Evolutionary conservation across 139 green algal genomes (phyloP).

Genomic region (Astrephomene gubernaculifera): DNA sequence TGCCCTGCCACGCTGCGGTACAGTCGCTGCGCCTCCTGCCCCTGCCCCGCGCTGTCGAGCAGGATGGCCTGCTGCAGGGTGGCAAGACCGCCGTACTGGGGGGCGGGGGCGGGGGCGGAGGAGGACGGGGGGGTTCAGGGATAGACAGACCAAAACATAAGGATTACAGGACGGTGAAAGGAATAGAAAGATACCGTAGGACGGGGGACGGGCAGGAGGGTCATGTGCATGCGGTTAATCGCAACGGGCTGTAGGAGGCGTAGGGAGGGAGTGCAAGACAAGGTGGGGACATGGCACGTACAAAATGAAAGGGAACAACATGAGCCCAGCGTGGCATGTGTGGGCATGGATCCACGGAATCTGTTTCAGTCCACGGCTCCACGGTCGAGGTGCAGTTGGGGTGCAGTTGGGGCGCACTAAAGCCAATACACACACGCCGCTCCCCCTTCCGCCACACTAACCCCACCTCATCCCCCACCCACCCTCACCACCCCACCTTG

Average conservation of each 20-base stretch:
- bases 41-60: conserved; percentile 82
- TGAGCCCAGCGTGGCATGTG: no score
- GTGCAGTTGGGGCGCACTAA: neutral
- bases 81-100: conserved; percentile 73
- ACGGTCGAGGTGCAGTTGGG: neutral
- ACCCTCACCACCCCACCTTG: conserved; percentile 11
- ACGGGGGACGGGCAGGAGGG: no score
- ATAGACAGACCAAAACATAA: no score
- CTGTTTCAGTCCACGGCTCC: neutral
- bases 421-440: neutral
- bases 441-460: neutral
- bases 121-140: no score
- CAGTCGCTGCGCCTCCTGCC: conserved; percentile 70
- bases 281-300: no score
- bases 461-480: neutral
- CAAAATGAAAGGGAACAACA: no score
- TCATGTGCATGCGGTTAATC: no score
- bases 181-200: no score
- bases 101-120: no score
- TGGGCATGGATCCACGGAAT: neutral
- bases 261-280: no score
- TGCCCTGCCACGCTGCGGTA: conserved; percentile 67
- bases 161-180: neutral
- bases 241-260: no score
- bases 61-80: conserved; percentile 85